phyloP scores from a whole-genome alignment of 1,284 basidiomycete genomes.

The Farysia itapuensis region DNA sequence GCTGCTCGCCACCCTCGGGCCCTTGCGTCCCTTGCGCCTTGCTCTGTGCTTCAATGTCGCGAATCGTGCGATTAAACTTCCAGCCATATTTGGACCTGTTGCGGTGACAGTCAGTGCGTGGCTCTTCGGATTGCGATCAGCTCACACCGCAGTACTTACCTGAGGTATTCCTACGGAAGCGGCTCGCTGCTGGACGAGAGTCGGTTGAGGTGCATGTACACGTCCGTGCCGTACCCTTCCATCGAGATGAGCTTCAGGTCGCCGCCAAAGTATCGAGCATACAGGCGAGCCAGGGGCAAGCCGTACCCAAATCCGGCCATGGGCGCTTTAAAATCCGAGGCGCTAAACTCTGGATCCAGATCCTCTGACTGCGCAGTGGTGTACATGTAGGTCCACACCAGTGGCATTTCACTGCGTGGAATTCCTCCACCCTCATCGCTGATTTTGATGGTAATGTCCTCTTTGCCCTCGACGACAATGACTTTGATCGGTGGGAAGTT shows the following conservation, averaged over 20 bases:
- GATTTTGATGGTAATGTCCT: constrained; percentile 98
- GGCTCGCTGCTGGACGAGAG: constrained; percentile 64
- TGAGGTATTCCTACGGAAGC: constrained; percentile 58
- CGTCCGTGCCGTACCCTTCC: constrained; percentile 71
- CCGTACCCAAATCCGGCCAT: constrained; percentile 93
- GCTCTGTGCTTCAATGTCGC: constrained; percentile 25
- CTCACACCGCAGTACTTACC: too few relatives aligned
- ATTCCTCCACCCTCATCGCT: constrained; percentile 95
- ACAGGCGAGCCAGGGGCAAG: constrained; percentile 80
- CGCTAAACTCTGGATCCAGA: constrained; percentile 79
- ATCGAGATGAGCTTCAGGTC: constrained; percentile 95
- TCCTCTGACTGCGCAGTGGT: constrained; percentile 92
- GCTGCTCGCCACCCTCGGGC: constrained; percentile 1
- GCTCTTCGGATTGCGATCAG: too few relatives aligned
- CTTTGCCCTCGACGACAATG: constrained; percentile 78
- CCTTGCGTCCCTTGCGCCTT: not conserved
- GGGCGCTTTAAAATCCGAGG: constrained; percentile 92
- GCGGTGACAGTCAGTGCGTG: too few relatives aligned
- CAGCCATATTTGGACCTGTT: constrained; percentile 44
- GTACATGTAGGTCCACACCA: constrained; percentile 98
- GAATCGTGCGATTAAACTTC: constrained; percentile 35
- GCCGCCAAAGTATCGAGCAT: constrained; percentile 90
- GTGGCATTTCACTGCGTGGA: constrained; percentile 80
- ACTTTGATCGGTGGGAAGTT: constrained; percentile 92
- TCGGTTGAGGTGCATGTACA: constrained; percentile 85